Evolutionary conservation across 768 basidiomycete genomes (phyloP), one percentile per base, ranked within the genome.

Genomic region (Tylopilus felleus): DNA sequence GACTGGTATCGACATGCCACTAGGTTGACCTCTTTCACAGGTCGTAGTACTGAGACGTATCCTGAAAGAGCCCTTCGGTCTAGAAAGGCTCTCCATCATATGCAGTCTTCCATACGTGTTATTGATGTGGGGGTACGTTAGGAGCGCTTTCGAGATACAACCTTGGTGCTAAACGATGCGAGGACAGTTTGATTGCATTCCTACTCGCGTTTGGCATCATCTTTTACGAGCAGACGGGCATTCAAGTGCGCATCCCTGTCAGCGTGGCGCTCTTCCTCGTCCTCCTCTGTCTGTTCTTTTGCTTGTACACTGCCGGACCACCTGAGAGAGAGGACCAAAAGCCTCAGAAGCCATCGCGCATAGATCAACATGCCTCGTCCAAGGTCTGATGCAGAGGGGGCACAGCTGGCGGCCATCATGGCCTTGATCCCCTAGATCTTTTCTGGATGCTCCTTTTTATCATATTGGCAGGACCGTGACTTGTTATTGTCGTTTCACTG

Each of bases 21-120:
- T 5, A 9, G 17, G 19, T 27, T 59, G 17, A 65, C 46, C 16
- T 36, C 19, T 49, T 38, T 41, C 19, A 13, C 36, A 69, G 68
- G 57, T 69, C 16, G 44, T 56, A 16, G 57, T 67, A 3, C 44
- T 69, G 49, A 67, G 61, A 44, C 68, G 65, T 5, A 69, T 69
- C 14, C 49, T 69, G 5, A 56, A 60, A 13, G 55, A 61, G 25
- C 46, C 47, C 8, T 56, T 66, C 19, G 73, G 74, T 14, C 56
- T 73, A 3, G 74, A 75, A 46, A 62, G 68, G 13, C 61, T 77
- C 28, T 65, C 76, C 6, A 71, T 76, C 31, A 64, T 73, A 47
- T 77, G 71, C 46, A 73, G 71, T 52, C 67, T 77, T 40, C 75
- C 75, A 7, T 73, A 75, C 31, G 72, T 72, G 33, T 53, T 75